These are phyloP conservation scores for Coemansia guatemalensis DNA, from an alignment of 192 early-diverging fungal species.

Conservation along the genomic window DNA sequence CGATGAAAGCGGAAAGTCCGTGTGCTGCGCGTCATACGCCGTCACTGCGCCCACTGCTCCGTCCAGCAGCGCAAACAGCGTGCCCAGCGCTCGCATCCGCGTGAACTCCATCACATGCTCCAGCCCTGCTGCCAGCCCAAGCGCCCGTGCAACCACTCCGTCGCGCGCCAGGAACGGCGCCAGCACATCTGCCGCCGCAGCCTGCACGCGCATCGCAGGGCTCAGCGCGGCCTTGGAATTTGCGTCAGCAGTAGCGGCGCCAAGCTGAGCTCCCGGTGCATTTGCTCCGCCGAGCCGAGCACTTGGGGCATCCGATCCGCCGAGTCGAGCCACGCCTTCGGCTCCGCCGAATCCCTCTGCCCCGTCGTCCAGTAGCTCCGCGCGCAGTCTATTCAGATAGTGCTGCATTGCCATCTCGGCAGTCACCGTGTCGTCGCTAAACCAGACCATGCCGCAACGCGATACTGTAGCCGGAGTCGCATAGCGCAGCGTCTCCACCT, in stretches of 20 bases:
- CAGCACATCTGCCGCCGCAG: slow-evolving; percentile 70
- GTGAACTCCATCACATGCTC: slow-evolving; percentile 99
- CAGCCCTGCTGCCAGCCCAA: slow-evolving; percentile 66
- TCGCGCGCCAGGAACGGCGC: slow-evolving; percentile 69
- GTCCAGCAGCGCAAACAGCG: slow-evolving; percentile 91
- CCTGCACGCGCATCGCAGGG: slow-evolving; percentile 71
- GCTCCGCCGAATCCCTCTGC: slow-evolving; percentile 64
- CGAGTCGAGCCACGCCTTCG: slow-evolving; percentile 14
- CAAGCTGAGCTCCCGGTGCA: neutral
- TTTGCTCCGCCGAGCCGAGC: neutral
- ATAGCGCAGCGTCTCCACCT: slow-evolving; percentile 97
- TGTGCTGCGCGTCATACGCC: slow-evolving; percentile 89
- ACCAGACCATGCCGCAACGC: slow-evolving; percentile 99
- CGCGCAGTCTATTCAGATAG: slow-evolving; percentile 78
- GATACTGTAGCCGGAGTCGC: slow-evolving; percentile 97
- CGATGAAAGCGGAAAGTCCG: slow-evolving; percentile 88
- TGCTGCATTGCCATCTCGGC: slow-evolving; percentile 75
- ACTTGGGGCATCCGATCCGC: slow-evolving; percentile 23
- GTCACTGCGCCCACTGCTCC: slow-evolving; percentile 79
- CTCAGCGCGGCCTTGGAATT: slow-evolving; percentile 54
- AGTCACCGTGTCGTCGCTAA: slow-evolving; percentile 86
- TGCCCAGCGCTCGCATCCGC: slow-evolving; percentile 71
- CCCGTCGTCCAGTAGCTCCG: slow-evolving; percentile 73
- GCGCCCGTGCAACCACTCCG: slow-evolving; percentile 70
- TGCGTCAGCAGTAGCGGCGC: slow-evolving; percentile 18